These are phyloP conservation scores for Candida rishiriensis DNA, from an alignment of 805 yeast genomes.

Conservation along the genomic window DNA sequence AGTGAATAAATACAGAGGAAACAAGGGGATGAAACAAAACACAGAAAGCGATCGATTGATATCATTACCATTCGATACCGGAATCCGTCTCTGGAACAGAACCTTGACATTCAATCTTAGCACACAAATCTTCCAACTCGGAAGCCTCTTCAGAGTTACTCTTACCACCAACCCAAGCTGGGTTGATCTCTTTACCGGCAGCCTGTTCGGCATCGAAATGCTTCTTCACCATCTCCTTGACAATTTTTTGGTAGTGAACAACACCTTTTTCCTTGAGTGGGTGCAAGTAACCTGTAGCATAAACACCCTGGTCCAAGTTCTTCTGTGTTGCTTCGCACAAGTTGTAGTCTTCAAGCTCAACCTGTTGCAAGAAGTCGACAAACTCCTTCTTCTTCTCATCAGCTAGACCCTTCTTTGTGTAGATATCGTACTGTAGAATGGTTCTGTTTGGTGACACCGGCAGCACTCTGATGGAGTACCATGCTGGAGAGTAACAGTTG, in stretches of 20 bases:
- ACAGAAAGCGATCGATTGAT: too few species aligned
- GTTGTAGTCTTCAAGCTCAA: constrained; percentile 58
- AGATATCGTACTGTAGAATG: constrained; percentile 55
- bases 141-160: constrained; percentile 38
- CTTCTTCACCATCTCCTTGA: constrained; percentile 52
- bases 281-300: constrained; percentile 54
- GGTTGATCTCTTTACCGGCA: constrained; percentile 45
- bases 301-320: constrained; percentile 57
- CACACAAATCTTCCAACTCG: constrained; percentile 48
- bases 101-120: constrained; percentile 46
- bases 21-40: background rate
- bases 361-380: constrained; percentile 59
- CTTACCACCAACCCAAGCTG: constrained; percentile 43
- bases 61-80: constrained; percentile 25
- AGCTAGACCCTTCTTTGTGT: constrained; percentile 53
- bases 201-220: constrained; percentile 44
- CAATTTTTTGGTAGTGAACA: constrained; percentile 50
- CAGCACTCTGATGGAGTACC: constrained; percentile 58
- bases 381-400: constrained; percentile 53
- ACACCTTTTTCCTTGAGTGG: constrained; percentile 59
- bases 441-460: constrained; percentile 53
- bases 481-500: constrained; percentile 63
- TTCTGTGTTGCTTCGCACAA: constrained; percentile 56
- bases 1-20: background rate
- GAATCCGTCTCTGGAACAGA: constrained; percentile 31